These are phyloP conservation scores for Rhizophagus prolifer DNA, from an alignment of 192 early-diverging fungal genomes.

Conservation along the genomic window DNA sequence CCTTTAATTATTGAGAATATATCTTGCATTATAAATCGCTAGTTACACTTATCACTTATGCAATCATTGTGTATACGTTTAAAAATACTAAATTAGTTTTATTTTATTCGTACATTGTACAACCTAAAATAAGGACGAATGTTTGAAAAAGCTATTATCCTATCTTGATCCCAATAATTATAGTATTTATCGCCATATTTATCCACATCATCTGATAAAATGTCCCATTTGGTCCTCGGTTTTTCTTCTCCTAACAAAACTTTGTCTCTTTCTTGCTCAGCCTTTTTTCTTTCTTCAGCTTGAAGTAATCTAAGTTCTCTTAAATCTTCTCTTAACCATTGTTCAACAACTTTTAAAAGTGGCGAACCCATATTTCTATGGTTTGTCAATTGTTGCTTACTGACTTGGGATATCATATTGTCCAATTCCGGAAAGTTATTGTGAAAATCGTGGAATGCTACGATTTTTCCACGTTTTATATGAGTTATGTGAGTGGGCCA, in stretches of 20 bases:
- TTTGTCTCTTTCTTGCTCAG: slow-evolving; percentile 17
- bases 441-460: slow-evolving; percentile 45
- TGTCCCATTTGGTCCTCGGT: slow-evolving; percentile 48
- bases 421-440: slow-evolving; percentile 58
- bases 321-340: slow-evolving; percentile 65
- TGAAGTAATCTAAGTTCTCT: slow-evolving; percentile 29
- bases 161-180: slow-evolving; percentile 47
- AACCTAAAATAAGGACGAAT: no score
- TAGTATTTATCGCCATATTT: slow-evolving; percentile 49
- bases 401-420: not conserved
- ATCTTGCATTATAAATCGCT: no score
- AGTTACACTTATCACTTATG: no score
- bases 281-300: slow-evolving; percentile 27
- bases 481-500: slow-evolving; percentile 77
- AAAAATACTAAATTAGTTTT: no score
- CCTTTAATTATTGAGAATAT: no score
- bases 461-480: slow-evolving; percentile 55
- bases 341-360: slow-evolving; percentile 25
- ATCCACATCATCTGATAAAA: slow-evolving; percentile 46
- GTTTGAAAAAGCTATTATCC: no score
- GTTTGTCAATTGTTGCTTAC: not conserved
- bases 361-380: slow-evolving; percentile 23
- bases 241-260: slow-evolving; percentile 33
- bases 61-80: no score
- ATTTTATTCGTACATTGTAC: no score